Conservation (phyloP, 805 yeast species). For the Clavispora asparagi region DNA sequence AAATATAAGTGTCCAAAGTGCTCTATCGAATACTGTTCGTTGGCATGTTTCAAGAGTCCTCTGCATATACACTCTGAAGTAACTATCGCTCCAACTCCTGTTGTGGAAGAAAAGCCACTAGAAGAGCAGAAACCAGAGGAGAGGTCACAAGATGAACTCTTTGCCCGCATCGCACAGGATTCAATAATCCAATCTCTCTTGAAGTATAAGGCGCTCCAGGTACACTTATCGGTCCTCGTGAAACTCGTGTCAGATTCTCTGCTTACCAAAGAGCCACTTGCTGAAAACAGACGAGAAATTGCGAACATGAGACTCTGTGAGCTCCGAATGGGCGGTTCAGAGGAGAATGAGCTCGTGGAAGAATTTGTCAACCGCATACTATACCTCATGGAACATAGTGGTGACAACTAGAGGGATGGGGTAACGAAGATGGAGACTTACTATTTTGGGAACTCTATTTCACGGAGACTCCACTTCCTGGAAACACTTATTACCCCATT, state of each 20-base stretch:
- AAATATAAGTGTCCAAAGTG: constrained; percentile 60
- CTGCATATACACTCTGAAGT: constrained; percentile 24
- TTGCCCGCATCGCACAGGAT: constrained; percentile 27
- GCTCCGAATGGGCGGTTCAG: constrained; percentile 58
- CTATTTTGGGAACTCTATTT: no score
- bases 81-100: not conserved
- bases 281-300: constrained; percentile 52
- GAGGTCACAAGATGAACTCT: not conserved
- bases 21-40: constrained; percentile 45
- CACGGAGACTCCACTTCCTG: no score
- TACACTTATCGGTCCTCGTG: constrained; percentile 48
- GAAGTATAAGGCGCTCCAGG: constrained; percentile 47
- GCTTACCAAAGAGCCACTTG: constrained; percentile 43
- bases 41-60: constrained; percentile 53
- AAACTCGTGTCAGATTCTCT: constrained; percentile 43
- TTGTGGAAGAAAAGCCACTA: not conserved
- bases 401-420: no score
- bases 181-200: constrained; percentile 42
- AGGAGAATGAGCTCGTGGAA: constrained; percentile 63
- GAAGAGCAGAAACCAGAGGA: not conserved
- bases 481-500: no score
- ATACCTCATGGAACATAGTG: constrained; percentile 11
- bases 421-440: no score
- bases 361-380: constrained; percentile 53
- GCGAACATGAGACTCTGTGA: constrained; percentile 59